Evolutionary conservation across 1,284 basidiomycete genomes (phyloP), one percentile per base, ranked within the genome.

Genomic region (Naganishia albida): DNA sequence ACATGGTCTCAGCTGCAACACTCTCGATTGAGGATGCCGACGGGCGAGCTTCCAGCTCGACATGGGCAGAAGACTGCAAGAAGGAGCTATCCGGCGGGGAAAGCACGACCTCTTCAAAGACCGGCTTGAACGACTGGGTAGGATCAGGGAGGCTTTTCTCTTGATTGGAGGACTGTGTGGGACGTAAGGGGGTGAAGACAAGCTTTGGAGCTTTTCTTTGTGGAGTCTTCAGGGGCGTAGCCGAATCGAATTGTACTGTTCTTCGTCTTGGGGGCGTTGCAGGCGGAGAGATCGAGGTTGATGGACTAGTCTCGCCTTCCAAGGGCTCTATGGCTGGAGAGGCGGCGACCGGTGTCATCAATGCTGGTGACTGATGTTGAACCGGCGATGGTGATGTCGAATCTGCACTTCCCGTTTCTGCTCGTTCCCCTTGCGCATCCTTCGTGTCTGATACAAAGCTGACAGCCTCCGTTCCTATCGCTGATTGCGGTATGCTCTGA

Each of bases 201-300:
- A 60, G 34, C 25, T 46, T 60, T 25, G 57, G 57, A 2, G 57
- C 57, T 30, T 39, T 48, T 34, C 57, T 48, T 20, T 60, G 57
- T 13, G 57, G 57, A 7, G 57, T 60, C 20, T 23, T 38, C 38
- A 60, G 12, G 28, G 57, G 57, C 8, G 57, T 60, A 10, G 39
- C 48, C 3, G 44, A 7, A 26, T 42, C 26, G 25, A 60, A 60
- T 26, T 60, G 57, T 12, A 60, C 57, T 10, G 38, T 28, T 26
- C 26, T 60, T 20, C 30, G 46, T 18, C 23, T 48, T 12, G 46
- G 57, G 12, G 57, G 46, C 12, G 57, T 60, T 18, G 46, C 16
- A 15, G 18, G 16, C 10, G 34, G 34, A 34, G 34, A 34, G 34
- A 10, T 34, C 34, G 34, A 10, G 34, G 4, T 10, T 4, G 34